Evolutionary conservation across 495 filamentous ascomycete species (phyloP), one percentile per base, ranked within the genome.

Genomic region (Aspergillus affinis): DNA sequence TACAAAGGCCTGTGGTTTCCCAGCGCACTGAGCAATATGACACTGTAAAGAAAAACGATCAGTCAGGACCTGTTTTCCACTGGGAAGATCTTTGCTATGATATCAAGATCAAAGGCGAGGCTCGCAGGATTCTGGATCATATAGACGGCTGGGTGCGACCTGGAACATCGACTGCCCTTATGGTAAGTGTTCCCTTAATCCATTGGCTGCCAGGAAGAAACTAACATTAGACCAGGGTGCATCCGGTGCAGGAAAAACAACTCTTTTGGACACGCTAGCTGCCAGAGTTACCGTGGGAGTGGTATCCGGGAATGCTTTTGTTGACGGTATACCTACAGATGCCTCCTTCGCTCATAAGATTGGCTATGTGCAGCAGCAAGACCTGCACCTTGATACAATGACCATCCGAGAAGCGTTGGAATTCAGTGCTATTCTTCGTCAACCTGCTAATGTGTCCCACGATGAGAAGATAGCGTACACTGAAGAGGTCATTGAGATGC

Each of bases 291-390:
- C 69, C 10, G 73, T 78, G 47, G 82, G 82, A 36, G 72, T 79
- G 8, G 71, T 84, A 1, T 70, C 67, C 3, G 82, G 81, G 9
- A 72, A 79, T 29, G 77, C 84, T 64, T 62, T 83, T 6, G 78
- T 84, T 2, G 75, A 83, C 61, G 82, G 82, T 17, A 55, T 65
- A 17, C 69, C 65, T 1, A 69, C 86, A 13, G 89, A 93, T 65
- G 73, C 78, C 13, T 89, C 87, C 0, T 96, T 96, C 78, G 90
- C 92, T 66, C 86, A 92, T 32, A 93, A 92, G 75, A 94, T 90
- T 6, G 92, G 92, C 19, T 97, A 96, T 64, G 92, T 91, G 20
- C 90, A 96, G 66, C 93, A 97, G 69, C 91, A 95, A 72, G 92
- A 97, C 82, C 80, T 97, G 2, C 92, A 95, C 74, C 79, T 93